Evolutionary conservation across 768 basidiomycete genomes (phyloP), one percentile per base, ranked within the genome.

Genomic region (Leucogyrophana mollusca): DNA sequence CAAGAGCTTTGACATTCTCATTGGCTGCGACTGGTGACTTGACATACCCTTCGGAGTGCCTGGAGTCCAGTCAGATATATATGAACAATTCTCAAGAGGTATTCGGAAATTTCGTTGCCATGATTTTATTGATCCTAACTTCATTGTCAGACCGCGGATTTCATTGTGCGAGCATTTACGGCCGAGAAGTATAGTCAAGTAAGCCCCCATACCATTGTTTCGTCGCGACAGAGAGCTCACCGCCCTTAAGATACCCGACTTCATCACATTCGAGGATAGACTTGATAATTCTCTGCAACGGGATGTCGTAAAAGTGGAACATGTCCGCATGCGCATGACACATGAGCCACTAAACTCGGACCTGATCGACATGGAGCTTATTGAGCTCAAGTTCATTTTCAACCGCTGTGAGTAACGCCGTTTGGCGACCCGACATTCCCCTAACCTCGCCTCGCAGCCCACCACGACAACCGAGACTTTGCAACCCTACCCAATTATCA

Each of bases 381-480:
- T 90, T 48, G 89, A 91, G 53, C 69, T 93, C 45, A 89, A 87
- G 58, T 88, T 91, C 59, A 80, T 89, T 58, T 86, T 89, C 57
- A 84, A 89, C 56, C 79, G 87, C 43, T 68, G 85, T 87, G 54
- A 47, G 80, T 70, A 23, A 14, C 10, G 17, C 34, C 42, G 21
- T 16, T 9, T 32, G 43, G 27, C 49, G 21, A 43, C 21, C 27
- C n/a, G 22, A 32, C 14, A 11, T 33, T 48, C 25, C 32, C 32
- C 17, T 33, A 40, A 46, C n/a, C 43, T 21, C 18, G 16, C 32
- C 16, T 54, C 50, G n/a, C 56, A 88, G 85, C 73, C 46, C 87
- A 93, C 52, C 74, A 84, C 45, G 93, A 95, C 64, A 94, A 95
- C 62, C 85, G 93, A 7, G 93, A 95, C 67, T 85, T 87, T 55